phyloP scores from a whole-genome alignment of 2,329 filamentous ascomycete genomes.

The Clarireedia homoeocarpa region DNA sequence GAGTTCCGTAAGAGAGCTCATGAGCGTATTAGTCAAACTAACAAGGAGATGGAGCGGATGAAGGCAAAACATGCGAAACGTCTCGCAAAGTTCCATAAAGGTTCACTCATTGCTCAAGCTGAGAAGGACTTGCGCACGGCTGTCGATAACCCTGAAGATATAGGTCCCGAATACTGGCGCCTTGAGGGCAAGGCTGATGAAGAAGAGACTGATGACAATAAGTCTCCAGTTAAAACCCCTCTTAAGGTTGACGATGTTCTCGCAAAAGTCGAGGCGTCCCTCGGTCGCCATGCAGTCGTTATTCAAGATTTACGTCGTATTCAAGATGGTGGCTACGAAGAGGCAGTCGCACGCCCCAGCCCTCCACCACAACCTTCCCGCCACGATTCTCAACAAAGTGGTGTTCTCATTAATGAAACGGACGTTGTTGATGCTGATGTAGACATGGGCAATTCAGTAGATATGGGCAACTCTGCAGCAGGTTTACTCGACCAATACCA shows the following conservation, averaged over 20 bases:
- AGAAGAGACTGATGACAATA: constrained; percentile 36
- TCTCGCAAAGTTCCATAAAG: constrained; percentile 66
- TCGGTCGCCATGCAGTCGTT: constrained; percentile 58
- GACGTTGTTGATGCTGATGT: constrained; percentile 41
- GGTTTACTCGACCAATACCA: constrained; percentile 64
- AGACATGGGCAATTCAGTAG: not conserved
- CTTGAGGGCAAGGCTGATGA: constrained; percentile 50
- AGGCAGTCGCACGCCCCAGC: constrained; percentile 32
- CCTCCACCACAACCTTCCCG: constrained; percentile 43
- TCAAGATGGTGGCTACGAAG: constrained; percentile 68
- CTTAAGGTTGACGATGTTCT: constrained; percentile 63
- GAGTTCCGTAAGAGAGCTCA: constrained; percentile 76
- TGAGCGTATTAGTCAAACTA: constrained; percentile 63
- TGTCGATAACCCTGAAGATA: constrained; percentile 45
- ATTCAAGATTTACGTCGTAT: constrained; percentile 62
- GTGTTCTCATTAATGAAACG: constrained; percentile 48
- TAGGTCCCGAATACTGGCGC: constrained; percentile 53
- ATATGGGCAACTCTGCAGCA: constrained; percentile 42
- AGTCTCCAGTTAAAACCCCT: constrained; percentile 27
- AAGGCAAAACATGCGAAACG: constrained; percentile 69
- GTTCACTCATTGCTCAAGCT: constrained; percentile 60
- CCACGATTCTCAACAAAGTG: constrained; percentile 46
- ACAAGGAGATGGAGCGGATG: constrained; percentile 78
- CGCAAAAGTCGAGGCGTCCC: constrained; percentile 61
- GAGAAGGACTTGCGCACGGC: constrained; percentile 69